Evolutionary conservation across 768 basidiomycete species (phyloP).

Genomic region (Myochromella boudieri): DNA sequence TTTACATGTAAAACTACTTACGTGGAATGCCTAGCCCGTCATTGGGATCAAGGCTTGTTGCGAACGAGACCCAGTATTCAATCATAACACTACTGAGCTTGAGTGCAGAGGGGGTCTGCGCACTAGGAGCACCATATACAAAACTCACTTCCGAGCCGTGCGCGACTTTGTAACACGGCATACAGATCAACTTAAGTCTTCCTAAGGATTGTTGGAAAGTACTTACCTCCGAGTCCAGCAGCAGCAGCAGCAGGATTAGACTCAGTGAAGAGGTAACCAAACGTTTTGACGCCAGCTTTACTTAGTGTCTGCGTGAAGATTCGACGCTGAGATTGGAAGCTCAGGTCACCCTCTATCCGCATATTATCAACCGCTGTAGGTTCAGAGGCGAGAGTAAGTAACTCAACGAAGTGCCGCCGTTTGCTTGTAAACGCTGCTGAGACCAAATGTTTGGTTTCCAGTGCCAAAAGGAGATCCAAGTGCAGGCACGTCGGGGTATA

Average conservation of each 20-base stretch:
- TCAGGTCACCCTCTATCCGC: conserved; percentile 29
- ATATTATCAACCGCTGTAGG: background rate
- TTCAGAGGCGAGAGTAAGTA: background rate
- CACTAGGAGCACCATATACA: conserved; percentile 27
- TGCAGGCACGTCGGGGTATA: conserved; percentile 43
- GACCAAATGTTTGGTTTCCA: conserved; percentile 43
- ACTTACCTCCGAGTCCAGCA: conserved; percentile 15
- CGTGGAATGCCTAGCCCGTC: conserved; percentile 36
- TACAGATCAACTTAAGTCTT: background rate
- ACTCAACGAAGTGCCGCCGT: conserved; percentile 28
- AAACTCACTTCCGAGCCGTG: conserved; percentile 31
- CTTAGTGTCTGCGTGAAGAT: conserved; percentile 33
- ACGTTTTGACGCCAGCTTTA: conserved; percentile 29
- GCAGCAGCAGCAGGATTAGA: conserved; percentile 19
- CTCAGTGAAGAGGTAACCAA: conserved; percentile 40
- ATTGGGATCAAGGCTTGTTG: conserved; percentile 42
- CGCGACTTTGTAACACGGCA: conserved; percentile 19
- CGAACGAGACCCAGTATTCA: conserved; percentile 49
- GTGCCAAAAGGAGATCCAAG: conserved; percentile 45
- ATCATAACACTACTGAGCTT: conserved; percentile 35
- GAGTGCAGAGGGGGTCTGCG: conserved; percentile 15
- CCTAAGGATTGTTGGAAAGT: too few relatives aligned
- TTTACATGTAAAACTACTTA: conserved; percentile 18
- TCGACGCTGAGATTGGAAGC: conserved; percentile 33
- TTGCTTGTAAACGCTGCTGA: conserved; percentile 38